Base-by-base conservation (phyloP, 352 stramenopile genomes). In the Pythium rishiriense region DNA sequence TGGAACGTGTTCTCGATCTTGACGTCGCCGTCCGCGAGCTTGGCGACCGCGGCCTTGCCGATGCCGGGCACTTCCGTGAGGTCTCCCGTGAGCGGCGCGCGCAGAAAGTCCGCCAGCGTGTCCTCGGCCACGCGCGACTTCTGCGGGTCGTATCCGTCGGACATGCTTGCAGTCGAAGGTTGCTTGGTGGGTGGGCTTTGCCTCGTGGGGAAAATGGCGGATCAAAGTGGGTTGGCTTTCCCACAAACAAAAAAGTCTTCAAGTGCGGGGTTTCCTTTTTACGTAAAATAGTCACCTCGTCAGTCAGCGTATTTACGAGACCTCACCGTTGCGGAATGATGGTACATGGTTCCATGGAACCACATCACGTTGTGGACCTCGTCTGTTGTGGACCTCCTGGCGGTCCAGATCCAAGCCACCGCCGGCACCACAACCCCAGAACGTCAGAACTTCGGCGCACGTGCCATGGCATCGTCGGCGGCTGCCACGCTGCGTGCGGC, bases 1-100 rank as follows among this genome's bases (percentile, higher is more conserved):
- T 99, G 95, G 81, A 97, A 99, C n/a, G 96, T 98, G 85, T 98
- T 99, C 35, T 88, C 94, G 50, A 99, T 81, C 45, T 81, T 74
- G 31, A 98, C 93, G 19, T 97, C 90, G 22, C 79, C 73, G 0
- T 80, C 78, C 0, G 77, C 76, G 21, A 99, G 81, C 68, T 96
- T 97, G 33, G 84, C 77, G 14, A 94, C 86, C 3, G 93, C 91
- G 14, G 88, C 90, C 37, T 90, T 87, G 65, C 96, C 96, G 74
- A 99, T 98, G 25, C 96, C 96, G 1, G 96, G 96, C 28, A 99
- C 94, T 61, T 98, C 93, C 5, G 76, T 96, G 41, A 99, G 72
- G 70, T 98, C 92, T 35, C 92, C 93, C 4, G 88, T 97, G 49
- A 98, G 85, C 37, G 85, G 79, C 19, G 87, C 90, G 33, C 91